These are phyloP conservation scores for Prunus campanulata DNA, from an alignment of 306 rosid species.

Conservation along the genomic window DNA sequence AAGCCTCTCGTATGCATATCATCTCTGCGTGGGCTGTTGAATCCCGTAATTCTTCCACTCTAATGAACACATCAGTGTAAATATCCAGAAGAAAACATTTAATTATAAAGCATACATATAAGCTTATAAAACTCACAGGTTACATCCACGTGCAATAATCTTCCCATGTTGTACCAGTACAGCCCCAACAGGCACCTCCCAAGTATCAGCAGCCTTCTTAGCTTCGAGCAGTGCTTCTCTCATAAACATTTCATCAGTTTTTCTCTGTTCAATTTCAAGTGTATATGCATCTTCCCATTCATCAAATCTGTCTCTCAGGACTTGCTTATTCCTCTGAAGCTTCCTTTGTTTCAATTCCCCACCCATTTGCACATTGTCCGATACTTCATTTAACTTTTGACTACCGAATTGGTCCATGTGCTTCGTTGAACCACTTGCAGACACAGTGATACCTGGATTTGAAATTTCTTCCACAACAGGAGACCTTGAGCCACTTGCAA, in stretches of 20 bases:
- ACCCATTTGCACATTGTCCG: slow-evolving; percentile 44
- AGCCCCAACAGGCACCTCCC: slow-evolving; percentile 99
- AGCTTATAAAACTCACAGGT: slow-evolving; percentile 60
- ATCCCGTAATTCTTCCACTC: slow-evolving; percentile 93
- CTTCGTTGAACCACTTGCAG: slow-evolving; percentile 40
- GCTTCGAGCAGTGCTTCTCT: slow-evolving; percentile 95
- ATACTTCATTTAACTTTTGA: slow-evolving; percentile 39
- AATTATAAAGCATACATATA: slow-evolving; percentile 7
- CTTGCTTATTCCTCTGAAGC: slow-evolving; percentile 73
- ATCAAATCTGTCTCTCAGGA: slow-evolving; percentile 69
- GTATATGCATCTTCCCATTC: slow-evolving; percentile 93
- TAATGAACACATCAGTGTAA: slow-evolving; percentile 37
- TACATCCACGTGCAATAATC: slow-evolving; percentile 86
- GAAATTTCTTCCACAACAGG: slow-evolving; percentile 16
- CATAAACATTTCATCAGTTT: slow-evolving; percentile 81
- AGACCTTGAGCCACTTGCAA: slow-evolving; percentile 26
- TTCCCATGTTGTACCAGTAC: slow-evolving; percentile 87
- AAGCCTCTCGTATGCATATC: slow-evolving; percentile 92
- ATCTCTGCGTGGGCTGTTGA: slow-evolving; percentile 99
- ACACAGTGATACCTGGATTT: slow-evolving; percentile 22
- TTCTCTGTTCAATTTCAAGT: slow-evolving; percentile 65
- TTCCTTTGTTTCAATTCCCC: slow-evolving; percentile 75
- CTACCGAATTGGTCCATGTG: slow-evolving; percentile 34
- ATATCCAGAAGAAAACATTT: slow-evolving; percentile 15
- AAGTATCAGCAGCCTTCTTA: slow-evolving; percentile 85